Evolutionary conservation across 148 eudicot genomes (phyloP), one percentile per base, ranked within the genome.

Genomic region (Chenopodium quinoa): DNA sequence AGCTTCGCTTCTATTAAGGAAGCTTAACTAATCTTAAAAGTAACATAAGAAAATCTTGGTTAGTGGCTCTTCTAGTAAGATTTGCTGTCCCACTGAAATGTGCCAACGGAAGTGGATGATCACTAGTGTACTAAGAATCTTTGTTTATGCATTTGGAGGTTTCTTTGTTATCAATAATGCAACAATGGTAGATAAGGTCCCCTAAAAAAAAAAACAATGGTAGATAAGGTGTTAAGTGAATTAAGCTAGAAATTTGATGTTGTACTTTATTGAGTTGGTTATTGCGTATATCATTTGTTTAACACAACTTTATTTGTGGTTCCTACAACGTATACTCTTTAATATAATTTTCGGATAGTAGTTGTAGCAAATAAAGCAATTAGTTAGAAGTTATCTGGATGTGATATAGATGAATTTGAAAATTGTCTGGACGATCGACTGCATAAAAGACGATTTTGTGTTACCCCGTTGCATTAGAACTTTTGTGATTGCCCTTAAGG

Each of bases 21-120:
- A 23, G 23, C 37, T 37, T 74, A 23, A 27, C 27, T 52, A 11
- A 40, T 40, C 44, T 40, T 40, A 40, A 40, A 50, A 74, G 7
- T 13, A 74, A 50, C 9, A 14, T 22, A 4, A 74, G 77, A 74
- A 74, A 50, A 50, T 52, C 77, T 74, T 74, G 19, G 2, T 74
- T 47, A 73, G 77, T 74, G 60, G 77, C 7, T 27, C 63, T 48
- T 48, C 37, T 23, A 16, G 77, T 74, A 74, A n/a, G 77, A 74
- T 74, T 74, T 74, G 64, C 63, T 50, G 77, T 11, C 77, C 77
- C 77, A 74, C 77, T 74, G 1, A 27, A 74, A 20, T 27, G 5
- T 52, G 77, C 31, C 40, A 50, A 23, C 12, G 4, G 8, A 44
- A 73, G 32, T 25, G 5, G 58, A 47, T 73, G 31, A 23, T 10